phyloP scores from a whole-genome alignment of 2,329 filamentous ascomycete genomes.

The Sclerotinia nivalis region DNA sequence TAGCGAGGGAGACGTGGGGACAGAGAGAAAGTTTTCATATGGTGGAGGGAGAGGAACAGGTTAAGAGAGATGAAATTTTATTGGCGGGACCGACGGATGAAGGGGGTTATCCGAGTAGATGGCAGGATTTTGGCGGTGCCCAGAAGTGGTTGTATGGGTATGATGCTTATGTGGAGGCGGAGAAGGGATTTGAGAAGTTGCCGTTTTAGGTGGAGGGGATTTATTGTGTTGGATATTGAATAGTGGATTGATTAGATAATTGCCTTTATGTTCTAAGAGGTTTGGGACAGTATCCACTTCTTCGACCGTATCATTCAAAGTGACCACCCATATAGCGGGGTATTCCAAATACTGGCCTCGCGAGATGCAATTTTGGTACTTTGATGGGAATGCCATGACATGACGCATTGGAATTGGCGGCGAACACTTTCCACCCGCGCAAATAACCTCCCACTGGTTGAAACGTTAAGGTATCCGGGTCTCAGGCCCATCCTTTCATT shows the following conservation, averaged over 20 bases:
- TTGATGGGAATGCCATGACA: too few relatives aligned
- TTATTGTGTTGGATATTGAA: neutral
- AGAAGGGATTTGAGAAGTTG: constrained; percentile 41
- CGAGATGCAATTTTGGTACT: too few relatives aligned
- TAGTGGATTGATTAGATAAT: neutral
- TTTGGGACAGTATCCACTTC: too few relatives aligned
- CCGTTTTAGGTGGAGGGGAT: constrained; percentile 26
- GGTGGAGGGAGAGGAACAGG: constrained; percentile 56
- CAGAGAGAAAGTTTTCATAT: constrained; percentile 56
- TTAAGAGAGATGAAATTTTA: constrained; percentile 54
- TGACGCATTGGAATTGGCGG: too few relatives aligned
- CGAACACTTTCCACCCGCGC: too few relatives aligned
- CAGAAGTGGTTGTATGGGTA: constrained; percentile 68
- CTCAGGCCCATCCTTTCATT: too few relatives aligned
- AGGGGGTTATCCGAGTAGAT: constrained; percentile 61
- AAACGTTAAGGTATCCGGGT: too few relatives aligned
- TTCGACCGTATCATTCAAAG: too few relatives aligned
- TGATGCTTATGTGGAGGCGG: constrained; percentile 58
- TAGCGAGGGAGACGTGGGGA: constrained; percentile 63
- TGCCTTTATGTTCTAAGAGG: neutral
- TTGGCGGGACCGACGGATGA: constrained; percentile 54
- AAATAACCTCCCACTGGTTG: too few relatives aligned
- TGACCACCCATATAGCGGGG: too few relatives aligned
- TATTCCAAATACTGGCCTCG: too few relatives aligned
- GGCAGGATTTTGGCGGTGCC: constrained; percentile 59